These are phyloP conservation scores for Monilinia laxa DNA, from an alignment of 2,329 filamentous ascomycete species.

Conservation along the genomic window DNA sequence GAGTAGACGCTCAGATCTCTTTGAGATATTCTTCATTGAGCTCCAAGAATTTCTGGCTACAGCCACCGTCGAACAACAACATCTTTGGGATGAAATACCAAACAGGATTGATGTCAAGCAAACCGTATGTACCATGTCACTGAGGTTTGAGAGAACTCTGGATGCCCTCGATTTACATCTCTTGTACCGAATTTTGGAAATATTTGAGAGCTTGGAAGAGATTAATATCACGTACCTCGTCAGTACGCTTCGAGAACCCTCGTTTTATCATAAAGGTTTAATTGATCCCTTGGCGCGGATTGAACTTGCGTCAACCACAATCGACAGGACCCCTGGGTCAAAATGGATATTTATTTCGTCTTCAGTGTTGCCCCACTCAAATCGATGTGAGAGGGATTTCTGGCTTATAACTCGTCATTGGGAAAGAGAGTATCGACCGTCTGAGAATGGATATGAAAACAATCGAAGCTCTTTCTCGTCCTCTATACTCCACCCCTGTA, in stretches of 20 bases:
- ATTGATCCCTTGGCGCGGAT: not conserved
- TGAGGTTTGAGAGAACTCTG: not conserved
- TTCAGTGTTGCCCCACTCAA: too few species aligned
- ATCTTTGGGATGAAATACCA: not conserved
- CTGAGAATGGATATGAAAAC: not conserved
- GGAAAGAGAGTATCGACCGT: not conserved
- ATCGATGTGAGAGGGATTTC: too few species aligned
- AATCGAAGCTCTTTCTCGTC: not conserved
- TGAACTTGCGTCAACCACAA: too few species aligned
- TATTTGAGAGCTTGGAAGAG: not conserved
- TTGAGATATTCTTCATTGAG: not conserved
- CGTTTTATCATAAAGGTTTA: not conserved
- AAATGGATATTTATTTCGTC: not conserved
- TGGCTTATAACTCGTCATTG: not conserved
- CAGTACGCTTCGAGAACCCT: not conserved
- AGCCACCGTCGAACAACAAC: not conserved
- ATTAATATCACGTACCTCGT: not conserved
- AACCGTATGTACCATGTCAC: not conserved
- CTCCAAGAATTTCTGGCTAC: not conserved
- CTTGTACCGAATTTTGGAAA: not conserved
- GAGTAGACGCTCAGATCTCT: not conserved
- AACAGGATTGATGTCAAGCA: not conserved
- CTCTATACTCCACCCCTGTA: not conserved
- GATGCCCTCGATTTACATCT: not conserved
- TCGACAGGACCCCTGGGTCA: not conserved